Evolutionary conservation across 1,139 yeast genomes (phyloP), one percentile per base, ranked within the genome.

Genomic region (Yarrowia galli): DNA sequence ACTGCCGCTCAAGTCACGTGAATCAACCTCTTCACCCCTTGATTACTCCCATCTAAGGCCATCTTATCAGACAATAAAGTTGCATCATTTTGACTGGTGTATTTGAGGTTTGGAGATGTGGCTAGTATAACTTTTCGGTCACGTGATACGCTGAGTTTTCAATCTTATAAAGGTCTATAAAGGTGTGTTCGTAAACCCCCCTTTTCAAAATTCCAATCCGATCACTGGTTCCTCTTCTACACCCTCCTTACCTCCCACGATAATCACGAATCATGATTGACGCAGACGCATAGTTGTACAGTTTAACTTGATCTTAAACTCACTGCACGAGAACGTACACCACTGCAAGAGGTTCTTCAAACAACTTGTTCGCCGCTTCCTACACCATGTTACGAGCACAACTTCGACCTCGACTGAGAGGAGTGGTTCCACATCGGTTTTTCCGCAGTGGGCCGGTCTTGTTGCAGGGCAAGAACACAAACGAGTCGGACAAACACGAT

Each of bases 361-460:
- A n/a, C 13, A 32, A 13, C n/a, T 12, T 36, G 15, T 7, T 22
- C 32, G 8, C 22, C 6, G 18, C 40, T 13, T 18, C n/a, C 36
- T 32, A 13, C 36, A 42, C 38, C 23, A 56, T 56, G 63, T 25
- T 56, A 56, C 63, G 63, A 56, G 63, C 48, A 8, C 48, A 40
- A 18, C 48, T 56, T n/a, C 63, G 63, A 18, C 63, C 63, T 13
- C 22, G 35, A 32, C 15, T 40, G 12, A 1, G 18, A 15, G 36
- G 23, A 12, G 61, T 20, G 18, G 58, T 38, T 16, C 20, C 46
- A 3, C 23, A 45, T 20, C 43, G 61, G 5, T n/a, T 25, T 12
- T 53, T 53, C 10, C 60, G 45, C 7, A 22, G 43, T 4, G 43
- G 43, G 2, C 13, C 20, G 16, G 28, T 22, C 3, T 7, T 42